Percentiles rank a stretch among this genome's conserved stretches.
These are phyloP conservation scores for Galerina marginata DNA, from an alignment of 768 basidiomycete species.

Conservation along the genomic window DNA sequence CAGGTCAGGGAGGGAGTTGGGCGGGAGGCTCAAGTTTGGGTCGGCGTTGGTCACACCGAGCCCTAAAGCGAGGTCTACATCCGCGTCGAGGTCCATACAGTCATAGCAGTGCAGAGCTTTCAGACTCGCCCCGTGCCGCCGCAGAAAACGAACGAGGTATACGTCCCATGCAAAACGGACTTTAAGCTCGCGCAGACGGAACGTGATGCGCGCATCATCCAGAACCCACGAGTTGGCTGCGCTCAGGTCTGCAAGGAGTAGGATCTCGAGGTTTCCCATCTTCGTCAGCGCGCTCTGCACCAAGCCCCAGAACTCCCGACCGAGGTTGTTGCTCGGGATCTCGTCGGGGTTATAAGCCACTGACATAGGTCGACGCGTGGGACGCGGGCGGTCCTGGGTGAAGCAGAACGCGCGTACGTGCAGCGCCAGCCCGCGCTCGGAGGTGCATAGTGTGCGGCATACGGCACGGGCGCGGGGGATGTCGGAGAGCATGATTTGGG, in stretches of 20 bases:
- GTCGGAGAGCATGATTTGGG: slow-evolving; percentile 42
- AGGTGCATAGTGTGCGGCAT: slow-evolving; percentile 41
- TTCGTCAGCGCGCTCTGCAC: slow-evolving; percentile 47
- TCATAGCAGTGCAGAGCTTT: slow-evolving; percentile 41
- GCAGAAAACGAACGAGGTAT: slow-evolving; percentile 51
- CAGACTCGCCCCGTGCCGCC: slow-evolving; percentile 48
- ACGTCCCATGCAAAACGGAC: slow-evolving; percentile 57
- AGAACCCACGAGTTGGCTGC: slow-evolving; percentile 52
- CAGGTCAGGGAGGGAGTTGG: slow-evolving; percentile 42
- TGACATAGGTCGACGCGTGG: not conserved
- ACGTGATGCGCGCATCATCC: slow-evolving; percentile 41
- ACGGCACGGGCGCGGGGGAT: slow-evolving; percentile 36
- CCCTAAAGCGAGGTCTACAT: too few species aligned
- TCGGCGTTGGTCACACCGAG: slow-evolving; percentile 6
- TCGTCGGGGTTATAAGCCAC: not conserved
- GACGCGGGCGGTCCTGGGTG: slow-evolving; percentile 30
- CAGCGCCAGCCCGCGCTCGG: slow-evolving; percentile 40
- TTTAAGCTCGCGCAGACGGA: slow-evolving; percentile 54
- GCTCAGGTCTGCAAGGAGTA: slow-evolving; percentile 47
- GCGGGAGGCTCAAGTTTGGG: slow-evolving; percentile 7
- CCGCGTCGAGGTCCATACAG: not conserved
- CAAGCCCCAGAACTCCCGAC: slow-evolving; percentile 48
- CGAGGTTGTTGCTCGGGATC: slow-evolving; percentile 6
- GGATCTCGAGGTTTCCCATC: slow-evolving; percentile 49
- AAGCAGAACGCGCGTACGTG: slow-evolving; percentile 52